Percentiles rank a stretch among this genome's conserved stretches.
These are phyloP conservation scores for Saccharomycopsis oosterbeekiorum DNA, from an alignment of 805 yeast species.

Conservation along the genomic window DNA sequence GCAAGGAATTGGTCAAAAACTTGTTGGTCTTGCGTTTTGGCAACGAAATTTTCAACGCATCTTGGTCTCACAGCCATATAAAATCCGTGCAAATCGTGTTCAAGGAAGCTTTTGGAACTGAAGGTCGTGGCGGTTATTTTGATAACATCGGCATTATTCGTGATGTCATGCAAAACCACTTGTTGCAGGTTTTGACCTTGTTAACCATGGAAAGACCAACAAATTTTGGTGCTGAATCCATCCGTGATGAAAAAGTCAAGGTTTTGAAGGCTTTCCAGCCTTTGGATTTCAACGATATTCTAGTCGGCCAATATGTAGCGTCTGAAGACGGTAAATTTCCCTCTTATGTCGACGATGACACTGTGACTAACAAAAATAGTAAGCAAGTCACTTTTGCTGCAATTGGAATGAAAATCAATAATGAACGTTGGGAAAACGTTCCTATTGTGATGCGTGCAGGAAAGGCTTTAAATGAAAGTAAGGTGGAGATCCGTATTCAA, in stretches of 20 bases:
- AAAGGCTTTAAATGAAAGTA: slow-evolving; percentile 89
- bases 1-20: slow-evolving; percentile 97
- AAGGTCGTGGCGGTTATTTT: slow-evolving; percentile 98
- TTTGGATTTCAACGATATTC: slow-evolving; percentile 52
- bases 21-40: slow-evolving; percentile 83
- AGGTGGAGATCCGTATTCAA: slow-evolving; percentile 92
- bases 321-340: slow-evolving; percentile 87
- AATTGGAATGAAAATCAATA: slow-evolving; percentile 61
- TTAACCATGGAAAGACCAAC: slow-evolving; percentile 94
- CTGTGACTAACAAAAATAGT: slow-evolving; percentile 63
- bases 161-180: slow-evolving; percentile 97
- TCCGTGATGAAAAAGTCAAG: slow-evolving; percentile 94
- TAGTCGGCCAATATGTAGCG: slow-evolving; percentile 80
- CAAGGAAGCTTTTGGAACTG: slow-evolving; percentile 98
- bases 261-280: slow-evolving; percentile 74
- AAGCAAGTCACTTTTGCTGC: slow-evolving; percentile 93
- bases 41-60: slow-evolving; percentile 76
- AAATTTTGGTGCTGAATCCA: slow-evolving; percentile 82
- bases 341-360: slow-evolving; percentile 82
- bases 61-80: slow-evolving; percentile 79
- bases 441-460: slow-evolving; percentile 96
- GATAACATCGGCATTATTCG: slow-evolving; percentile 92
- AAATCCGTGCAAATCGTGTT: slow-evolving; percentile 79
- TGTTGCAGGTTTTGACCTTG: slow-evolving; percentile 83
- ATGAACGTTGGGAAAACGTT: slow-evolving; percentile 98